These are phyloP conservation scores for Bryopsis sp. DNA, from an alignment of 139 green algal genomes.

Conservation along the genomic window DNA sequence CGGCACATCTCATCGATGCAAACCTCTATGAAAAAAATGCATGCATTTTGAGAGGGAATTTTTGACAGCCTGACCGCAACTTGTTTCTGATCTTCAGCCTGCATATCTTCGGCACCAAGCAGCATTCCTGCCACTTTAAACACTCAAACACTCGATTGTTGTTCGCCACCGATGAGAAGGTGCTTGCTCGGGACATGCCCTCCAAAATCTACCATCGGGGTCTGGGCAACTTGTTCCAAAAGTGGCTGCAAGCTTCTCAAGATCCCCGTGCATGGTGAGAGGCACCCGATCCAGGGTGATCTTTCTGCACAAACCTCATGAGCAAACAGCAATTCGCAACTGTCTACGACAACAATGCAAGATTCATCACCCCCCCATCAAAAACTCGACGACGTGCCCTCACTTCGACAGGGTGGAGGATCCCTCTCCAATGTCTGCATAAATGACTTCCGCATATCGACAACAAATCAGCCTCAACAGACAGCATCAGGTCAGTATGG, in stretches of 20 bases:
- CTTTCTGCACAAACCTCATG: constrained; percentile 55
- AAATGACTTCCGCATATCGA: constrained; percentile 42
- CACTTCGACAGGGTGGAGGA: constrained; percentile 48
- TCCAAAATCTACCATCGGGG: constrained; percentile 37
- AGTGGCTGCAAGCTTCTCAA: constrained; percentile 50
- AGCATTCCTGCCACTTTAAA: constrained; percentile 80
- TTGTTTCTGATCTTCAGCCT: constrained; percentile 42
- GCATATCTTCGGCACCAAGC: constrained; percentile 64
- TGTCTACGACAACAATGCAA: too few species aligned
- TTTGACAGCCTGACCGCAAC: constrained; percentile 51
- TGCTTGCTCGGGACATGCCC: too few species aligned
- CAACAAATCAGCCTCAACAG: too few species aligned
- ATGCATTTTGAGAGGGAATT: constrained; percentile 51
- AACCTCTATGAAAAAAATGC: too few species aligned
- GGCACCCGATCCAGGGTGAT: constrained; percentile 45
- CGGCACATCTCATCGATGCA: too few species aligned
- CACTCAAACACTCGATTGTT: constrained; percentile 80
- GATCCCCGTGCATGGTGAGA: constrained; percentile 39
- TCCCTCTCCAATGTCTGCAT: constrained; percentile 47
- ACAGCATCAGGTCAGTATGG: too few species aligned
- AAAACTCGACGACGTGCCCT: too few species aligned
- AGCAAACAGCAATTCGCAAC: constrained; percentile 71
- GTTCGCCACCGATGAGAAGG: neutral
- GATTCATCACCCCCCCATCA: too few species aligned
- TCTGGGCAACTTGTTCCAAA: constrained; percentile 47